These are phyloP conservation scores for Malassezia cuniculi DNA, from an alignment of 1,284 basidiomycete genomes.

Conservation along the genomic window DNA sequence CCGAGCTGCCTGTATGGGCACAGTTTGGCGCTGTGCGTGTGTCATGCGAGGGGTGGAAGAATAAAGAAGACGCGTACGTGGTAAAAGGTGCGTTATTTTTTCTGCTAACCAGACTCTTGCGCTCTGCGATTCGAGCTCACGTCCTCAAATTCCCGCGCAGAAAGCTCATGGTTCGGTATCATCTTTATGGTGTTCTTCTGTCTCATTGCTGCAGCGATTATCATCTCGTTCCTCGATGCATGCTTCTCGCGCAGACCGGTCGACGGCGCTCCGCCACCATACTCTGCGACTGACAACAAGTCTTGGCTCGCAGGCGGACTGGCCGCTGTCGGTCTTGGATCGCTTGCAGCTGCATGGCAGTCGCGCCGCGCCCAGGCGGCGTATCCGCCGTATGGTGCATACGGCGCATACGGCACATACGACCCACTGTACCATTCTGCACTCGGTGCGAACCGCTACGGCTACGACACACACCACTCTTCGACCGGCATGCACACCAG, in stretches of 20 bases:
- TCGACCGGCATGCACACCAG: constrained; percentile 1
- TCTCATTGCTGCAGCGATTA: constrained; percentile 5
- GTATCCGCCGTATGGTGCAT: too few relatives aligned
- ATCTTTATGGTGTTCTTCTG: constrained; percentile 8
- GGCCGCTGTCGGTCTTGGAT: too few relatives aligned
- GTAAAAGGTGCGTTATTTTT: background rate
- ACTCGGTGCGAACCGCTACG: too few relatives aligned
- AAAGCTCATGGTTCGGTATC: background rate
- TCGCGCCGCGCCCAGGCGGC: too few relatives aligned
- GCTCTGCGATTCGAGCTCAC: constrained; percentile 7
- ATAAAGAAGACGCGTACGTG: constrained; percentile 4
- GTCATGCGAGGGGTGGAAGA: constrained; percentile 12
- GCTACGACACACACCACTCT: too few relatives aligned
- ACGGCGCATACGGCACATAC: too few relatives aligned
- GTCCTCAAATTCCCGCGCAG: background rate
- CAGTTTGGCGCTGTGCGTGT: constrained; percentile 10
- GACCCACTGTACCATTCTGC: too few relatives aligned
- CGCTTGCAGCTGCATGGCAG: too few relatives aligned
- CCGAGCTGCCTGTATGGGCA: constrained; percentile 3
- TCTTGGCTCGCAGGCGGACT: too few relatives aligned
- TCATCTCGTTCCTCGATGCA: constrained; percentile 8
- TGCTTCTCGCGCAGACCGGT: too few relatives aligned
- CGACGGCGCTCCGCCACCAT: too few relatives aligned
- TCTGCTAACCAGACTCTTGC: constrained; percentile 4
- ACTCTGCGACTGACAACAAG: too few relatives aligned